phyloP scores from a whole-genome alignment of 139 green algal genomes.

The Chlorella sp. region DNA sequence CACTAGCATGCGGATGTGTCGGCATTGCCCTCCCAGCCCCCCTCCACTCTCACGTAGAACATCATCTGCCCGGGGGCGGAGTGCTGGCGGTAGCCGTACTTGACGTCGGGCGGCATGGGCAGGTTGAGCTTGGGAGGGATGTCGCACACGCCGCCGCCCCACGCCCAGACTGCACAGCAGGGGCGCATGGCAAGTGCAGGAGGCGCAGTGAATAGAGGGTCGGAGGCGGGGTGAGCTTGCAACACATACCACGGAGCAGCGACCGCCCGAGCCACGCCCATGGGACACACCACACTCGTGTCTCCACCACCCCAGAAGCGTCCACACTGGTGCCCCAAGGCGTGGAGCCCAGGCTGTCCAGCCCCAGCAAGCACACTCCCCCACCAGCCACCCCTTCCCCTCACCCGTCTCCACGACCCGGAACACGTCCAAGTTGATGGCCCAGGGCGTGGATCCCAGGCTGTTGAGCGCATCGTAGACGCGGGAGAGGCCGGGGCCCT shows the following conservation, averaged over 20 bases:
- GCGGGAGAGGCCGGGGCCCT: constrained; percentile 19
- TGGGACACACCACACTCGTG: background rate
- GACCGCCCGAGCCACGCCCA: no score
- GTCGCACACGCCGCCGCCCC: constrained; percentile 44
- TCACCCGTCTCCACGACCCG: constrained; percentile 44
- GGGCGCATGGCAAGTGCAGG: no score
- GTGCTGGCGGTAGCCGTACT: constrained; percentile 27
- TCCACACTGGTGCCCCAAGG: background rate
- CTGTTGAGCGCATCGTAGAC: constrained; percentile 85
- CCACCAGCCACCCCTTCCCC: background rate
- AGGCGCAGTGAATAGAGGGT: background rate
- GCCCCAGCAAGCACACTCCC: no score
- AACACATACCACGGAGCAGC: no score
- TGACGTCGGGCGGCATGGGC: background rate
- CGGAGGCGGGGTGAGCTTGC: no score
- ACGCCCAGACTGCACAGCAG: constrained; percentile 27
- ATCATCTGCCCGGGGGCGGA: constrained; percentile 10
- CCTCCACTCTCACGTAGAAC: constrained; percentile 21
- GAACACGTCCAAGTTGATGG: constrained; percentile 68
- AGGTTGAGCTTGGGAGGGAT: constrained; percentile 29
- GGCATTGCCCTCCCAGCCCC: background rate
- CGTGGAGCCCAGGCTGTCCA: no score
- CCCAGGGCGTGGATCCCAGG: constrained; percentile 77
- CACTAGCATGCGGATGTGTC: background rate
- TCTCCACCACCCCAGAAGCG: background rate